These are phyloP conservation scores for Quercus mongolica DNA, from an alignment of 306 rosid genomes.

Conservation along the genomic window DNA sequence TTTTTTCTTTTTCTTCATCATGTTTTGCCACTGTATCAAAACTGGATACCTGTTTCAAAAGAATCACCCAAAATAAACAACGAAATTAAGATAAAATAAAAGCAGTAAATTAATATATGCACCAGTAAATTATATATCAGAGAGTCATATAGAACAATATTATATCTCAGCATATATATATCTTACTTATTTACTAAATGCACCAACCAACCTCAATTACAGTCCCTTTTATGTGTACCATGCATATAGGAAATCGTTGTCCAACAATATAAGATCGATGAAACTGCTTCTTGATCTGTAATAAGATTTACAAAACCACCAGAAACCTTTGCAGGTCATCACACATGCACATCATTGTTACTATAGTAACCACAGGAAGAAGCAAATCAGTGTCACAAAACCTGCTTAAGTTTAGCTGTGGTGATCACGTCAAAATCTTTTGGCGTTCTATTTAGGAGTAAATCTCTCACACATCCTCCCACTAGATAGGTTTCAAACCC, in stretches of 20 bases:
- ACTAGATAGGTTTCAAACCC: slow-evolving; percentile 89
- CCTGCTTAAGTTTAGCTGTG: slow-evolving; percentile 75
- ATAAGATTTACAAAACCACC: slow-evolving; percentile 12
- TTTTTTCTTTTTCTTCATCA: slow-evolving; percentile 18
- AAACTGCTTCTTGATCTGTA: slow-evolving; percentile 55
- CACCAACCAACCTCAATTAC: slow-evolving; percentile 59
- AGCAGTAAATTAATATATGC: background rate
- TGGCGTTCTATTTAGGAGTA: slow-evolving; percentile 64
- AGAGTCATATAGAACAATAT: background rate
- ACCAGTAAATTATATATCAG: background rate
- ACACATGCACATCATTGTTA: background rate
- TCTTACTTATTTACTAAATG: background rate
- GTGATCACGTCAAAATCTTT: slow-evolving; percentile 94
- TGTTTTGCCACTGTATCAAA: slow-evolving; percentile 61
- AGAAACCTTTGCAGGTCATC: background rate
- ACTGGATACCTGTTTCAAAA: slow-evolving; percentile 69
- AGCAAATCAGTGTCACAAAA: slow-evolving; percentile 17
- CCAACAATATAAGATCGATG: slow-evolving; percentile 54
- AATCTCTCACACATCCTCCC: slow-evolving; percentile 97
- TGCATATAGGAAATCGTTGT: slow-evolving; percentile 76
- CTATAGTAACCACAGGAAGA: slow-evolving; percentile 2
- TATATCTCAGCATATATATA: background rate
- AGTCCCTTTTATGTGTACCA: slow-evolving; percentile 55
- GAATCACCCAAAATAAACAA: slow-evolving; percentile 16
- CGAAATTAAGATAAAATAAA: slow-evolving; percentile 10